Percentiles rank a stretch among this genome's conserved stretches.
phyloP scores from a whole-genome alignment of 2,329 filamentous ascomycete species.

The Magnaporthales sp. region DNA sequence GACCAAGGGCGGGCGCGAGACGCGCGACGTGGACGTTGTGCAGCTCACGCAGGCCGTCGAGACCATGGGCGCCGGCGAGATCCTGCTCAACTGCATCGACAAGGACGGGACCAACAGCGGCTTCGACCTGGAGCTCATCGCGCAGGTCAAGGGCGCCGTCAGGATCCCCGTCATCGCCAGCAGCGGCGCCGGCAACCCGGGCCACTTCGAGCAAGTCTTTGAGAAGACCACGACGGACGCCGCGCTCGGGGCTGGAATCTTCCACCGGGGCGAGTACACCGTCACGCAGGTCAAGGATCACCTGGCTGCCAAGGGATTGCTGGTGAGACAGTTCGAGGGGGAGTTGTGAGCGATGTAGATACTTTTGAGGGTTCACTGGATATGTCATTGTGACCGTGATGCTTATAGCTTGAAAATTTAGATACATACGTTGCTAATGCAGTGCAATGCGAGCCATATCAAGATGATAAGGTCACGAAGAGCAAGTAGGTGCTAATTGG shows the following conservation, averaged over 20 bases:
- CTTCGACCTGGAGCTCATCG: conserved; percentile 87
- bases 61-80: conserved; percentile 90
- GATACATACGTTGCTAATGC: background rate
- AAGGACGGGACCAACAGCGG: conserved; percentile 90
- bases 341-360: conserved; percentile 22
- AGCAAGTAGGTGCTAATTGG: background rate
- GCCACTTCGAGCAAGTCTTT: conserved; percentile 89
- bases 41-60: conserved; percentile 85
- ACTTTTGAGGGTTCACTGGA: background rate
- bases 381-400: background rate
- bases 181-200: conserved; percentile 81
- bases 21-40: conserved; percentile 85
- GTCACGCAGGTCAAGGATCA: conserved; percentile 89
- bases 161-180: conserved; percentile 93
- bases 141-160: conserved; percentile 77
- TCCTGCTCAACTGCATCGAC: conserved; percentile 96
- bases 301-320: conserved; percentile 59
- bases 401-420: background rate
- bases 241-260: conserved; percentile 93
- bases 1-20: conserved; percentile 89
- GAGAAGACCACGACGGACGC: conserved; percentile 79
- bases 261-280: conserved; percentile 91
- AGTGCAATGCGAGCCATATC: background rate
- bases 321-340: conserved; percentile 72
- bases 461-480: background rate